Percentiles rank a stretch among this genome's conserved stretches.
Evolutionary conservation across 2,329 filamentous ascomycete species (phyloP).

Genomic region (Byssothecium circinans): DNA sequence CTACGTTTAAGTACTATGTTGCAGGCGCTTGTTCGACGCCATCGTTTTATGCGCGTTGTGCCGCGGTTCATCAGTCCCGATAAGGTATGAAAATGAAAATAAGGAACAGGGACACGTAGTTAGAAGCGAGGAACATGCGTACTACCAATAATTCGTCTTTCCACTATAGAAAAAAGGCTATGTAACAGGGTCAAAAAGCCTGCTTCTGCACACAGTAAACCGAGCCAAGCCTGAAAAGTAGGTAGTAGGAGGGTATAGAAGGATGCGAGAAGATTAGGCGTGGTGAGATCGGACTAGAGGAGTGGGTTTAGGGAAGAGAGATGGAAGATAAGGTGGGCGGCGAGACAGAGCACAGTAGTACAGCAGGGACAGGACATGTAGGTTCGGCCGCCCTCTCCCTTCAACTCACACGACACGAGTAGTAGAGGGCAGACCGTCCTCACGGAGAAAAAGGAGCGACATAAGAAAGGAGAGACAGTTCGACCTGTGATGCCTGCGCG

Average conservation of each 20-base stretch:
- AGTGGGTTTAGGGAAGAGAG: conserved; percentile 5
- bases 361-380: conserved; percentile 1
- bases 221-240: not conserved
- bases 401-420: not conserved
- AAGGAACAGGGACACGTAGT: too few species aligned
- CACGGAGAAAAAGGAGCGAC: conserved; percentile 12
- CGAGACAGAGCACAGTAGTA: conserved; percentile 15
- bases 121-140: not conserved
- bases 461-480: conserved; percentile 15
- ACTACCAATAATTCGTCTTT: not conserved
- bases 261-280: not conserved
- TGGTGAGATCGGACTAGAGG: not conserved
- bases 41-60: too few species aligned
- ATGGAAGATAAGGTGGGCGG: conserved; percentile 8
- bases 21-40: too few species aligned
- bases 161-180: conserved; percentile 12
- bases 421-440: not conserved
- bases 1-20: too few species aligned
- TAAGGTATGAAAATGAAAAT: too few species aligned
- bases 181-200: conserved; percentile 12
- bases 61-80: too few species aligned
- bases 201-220: conserved; percentile 3
- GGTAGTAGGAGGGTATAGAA: conserved; percentile 6
- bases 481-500: conserved; percentile 13
- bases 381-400: not conserved